phyloP scores from a whole-genome alignment of 1,284 basidiomycete genomes.

The Trametes sp. region DNA sequence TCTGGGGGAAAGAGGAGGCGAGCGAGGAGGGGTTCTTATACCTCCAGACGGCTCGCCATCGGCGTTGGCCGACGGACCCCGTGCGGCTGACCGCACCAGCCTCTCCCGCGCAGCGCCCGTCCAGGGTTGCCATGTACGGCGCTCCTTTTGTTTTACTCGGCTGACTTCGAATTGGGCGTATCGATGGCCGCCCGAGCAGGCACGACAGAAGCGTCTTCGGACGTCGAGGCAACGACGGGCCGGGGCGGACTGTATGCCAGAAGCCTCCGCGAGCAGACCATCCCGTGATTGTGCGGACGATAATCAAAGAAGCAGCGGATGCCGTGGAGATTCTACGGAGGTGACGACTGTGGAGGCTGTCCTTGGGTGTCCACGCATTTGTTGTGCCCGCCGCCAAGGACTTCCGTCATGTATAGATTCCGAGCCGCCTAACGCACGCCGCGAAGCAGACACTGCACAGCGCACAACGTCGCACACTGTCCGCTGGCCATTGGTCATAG shows the following conservation, averaged over 20 bases:
- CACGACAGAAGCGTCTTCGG: not conserved
- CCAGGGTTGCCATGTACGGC: constrained; percentile 1
- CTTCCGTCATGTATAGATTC: not conserved
- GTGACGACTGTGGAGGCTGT: not conserved
- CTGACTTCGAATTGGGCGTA: constrained; percentile 18
- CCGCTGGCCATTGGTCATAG: too few relatives aligned
- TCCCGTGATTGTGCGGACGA: not conserved
- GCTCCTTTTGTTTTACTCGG: constrained; percentile 6
- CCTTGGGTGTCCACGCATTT: not conserved
- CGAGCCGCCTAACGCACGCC: not conserved
- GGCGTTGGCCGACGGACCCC: not conserved
- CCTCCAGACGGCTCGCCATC: not conserved
- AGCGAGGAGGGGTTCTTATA: constrained; percentile 9
- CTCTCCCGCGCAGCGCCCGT: not conserved
- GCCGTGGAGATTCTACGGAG: not conserved
- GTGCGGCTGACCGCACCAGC: not conserved
- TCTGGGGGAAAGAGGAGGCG: constrained; percentile 5
- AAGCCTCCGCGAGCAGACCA: not conserved
- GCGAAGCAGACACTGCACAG: too few relatives aligned
- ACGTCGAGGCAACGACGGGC: not conserved
- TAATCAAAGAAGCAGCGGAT: constrained; percentile 2
- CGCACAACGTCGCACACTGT: too few relatives aligned
- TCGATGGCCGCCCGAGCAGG: constrained; percentile 15
- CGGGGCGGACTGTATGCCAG: not conserved
- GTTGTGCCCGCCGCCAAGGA: too few relatives aligned